These are phyloP conservation scores for Hypoxylon cercidicola DNA, from an alignment of 495 filamentous ascomycete genomes.

Conservation along the genomic window DNA sequence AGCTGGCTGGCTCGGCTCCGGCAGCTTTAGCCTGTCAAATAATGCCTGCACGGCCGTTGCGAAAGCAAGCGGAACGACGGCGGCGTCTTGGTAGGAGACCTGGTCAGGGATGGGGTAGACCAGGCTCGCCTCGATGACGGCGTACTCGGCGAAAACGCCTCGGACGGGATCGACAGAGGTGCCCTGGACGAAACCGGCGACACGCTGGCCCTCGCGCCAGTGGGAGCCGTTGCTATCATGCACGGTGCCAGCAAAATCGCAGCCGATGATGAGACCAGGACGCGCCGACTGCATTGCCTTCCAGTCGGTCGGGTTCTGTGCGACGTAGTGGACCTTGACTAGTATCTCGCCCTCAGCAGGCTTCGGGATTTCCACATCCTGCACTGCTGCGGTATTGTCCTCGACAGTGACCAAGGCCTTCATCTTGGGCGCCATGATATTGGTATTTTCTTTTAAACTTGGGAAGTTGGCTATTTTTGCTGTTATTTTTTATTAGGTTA, in stretches of 20 bases:
- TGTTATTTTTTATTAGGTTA: not conserved
- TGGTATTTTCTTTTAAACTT: not conserved
- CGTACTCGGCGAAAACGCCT: slow-evolving; percentile 51
- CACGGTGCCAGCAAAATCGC: slow-evolving; percentile 66
- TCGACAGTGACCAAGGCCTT: slow-evolving; percentile 38
- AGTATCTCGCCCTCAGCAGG: slow-evolving; percentile 41
- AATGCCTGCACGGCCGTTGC: slow-evolving; percentile 65
- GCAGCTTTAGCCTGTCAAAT: slow-evolving; percentile 57
- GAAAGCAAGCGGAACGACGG: slow-evolving; percentile 64
- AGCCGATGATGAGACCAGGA: slow-evolving; percentile 59
- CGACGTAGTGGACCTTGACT: slow-evolving; percentile 35
- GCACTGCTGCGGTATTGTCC: slow-evolving; percentile 22
- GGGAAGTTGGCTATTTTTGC: not conserved
- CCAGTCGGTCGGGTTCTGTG: slow-evolving; percentile 46
- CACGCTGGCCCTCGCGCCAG: slow-evolving; percentile 51
- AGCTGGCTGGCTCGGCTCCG: slow-evolving; percentile 45
- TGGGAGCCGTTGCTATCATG: slow-evolving; percentile 58
- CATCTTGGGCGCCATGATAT: slow-evolving; percentile 27
- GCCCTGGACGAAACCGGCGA: slow-evolving; percentile 43
- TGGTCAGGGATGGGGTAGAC: slow-evolving; percentile 57
- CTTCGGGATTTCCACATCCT: slow-evolving; percentile 30
- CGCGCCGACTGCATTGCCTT: slow-evolving; percentile 28
- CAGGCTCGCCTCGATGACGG: slow-evolving; percentile 48
- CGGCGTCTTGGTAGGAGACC: slow-evolving; percentile 58
- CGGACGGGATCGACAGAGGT: slow-evolving; percentile 18